Base-by-base conservation (phyloP, 345 rosid species). In the Hibiscus trionum region DNA sequence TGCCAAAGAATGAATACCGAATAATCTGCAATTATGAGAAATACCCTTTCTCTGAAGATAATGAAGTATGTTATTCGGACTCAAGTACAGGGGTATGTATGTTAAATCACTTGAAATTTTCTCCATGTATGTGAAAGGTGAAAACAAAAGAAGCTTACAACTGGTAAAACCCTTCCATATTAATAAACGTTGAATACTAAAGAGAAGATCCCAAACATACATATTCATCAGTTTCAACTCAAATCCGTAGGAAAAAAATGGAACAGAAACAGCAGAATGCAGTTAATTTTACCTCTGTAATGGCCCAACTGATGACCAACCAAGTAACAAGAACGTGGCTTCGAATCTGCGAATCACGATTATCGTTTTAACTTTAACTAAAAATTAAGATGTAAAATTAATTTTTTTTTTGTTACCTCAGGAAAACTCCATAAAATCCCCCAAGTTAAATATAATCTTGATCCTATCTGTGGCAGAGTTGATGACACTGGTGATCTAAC, bases 251-350 rank as follows among this genome's bases (percentile, higher is more conserved):
- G 14, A 12, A 4, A 49, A 4, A 49, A 4, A 49, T 12, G 4
- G 16, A 12, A 12, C 15, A 49, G 5, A 49, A 4, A 21, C 7
- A 5, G 50, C 47, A 42, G 39, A 67, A 47, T 7, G 52, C 16
- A 33, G 19, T 37, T 68, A 56, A 35, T 53, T 58, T 79, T 74
- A 82, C 97, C 98, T 95, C 98, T 0, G 99, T 89, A 66, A 95
- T 77, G 29, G 99, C 88, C 99, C 99, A 92, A 80, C 99, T 90
- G 77, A 92, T 87, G 66, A 90, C 98, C 82, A 95, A 82, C n/a
- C 94, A 90, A 60, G 89, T 79, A 71, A 90, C 96, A 72, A 95
- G 85, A 14, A 90, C 39, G 73, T 92, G 93, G 64, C 83, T 79
- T 62, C 76, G 88, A 64, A 77, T 78, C 95, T 87, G 86, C 73